phyloP scores from a whole-genome alignment of 208 protist species.

The Acanthamoeba lenticulata region DNA sequence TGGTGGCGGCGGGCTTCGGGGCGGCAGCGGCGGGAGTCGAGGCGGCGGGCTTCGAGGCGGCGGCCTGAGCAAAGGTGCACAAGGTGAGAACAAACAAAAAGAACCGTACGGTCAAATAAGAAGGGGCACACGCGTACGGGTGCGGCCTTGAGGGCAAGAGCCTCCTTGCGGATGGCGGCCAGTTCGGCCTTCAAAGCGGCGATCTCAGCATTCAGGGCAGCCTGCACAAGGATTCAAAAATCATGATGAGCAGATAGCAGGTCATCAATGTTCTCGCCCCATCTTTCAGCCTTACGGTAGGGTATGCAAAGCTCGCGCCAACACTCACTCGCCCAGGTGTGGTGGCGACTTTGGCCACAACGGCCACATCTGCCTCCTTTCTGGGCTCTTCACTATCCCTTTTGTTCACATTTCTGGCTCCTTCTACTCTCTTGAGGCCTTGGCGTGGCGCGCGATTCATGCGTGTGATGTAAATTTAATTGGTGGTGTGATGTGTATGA shows the following conservation, averaged over 20 bases:
- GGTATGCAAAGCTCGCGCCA: too few species aligned
- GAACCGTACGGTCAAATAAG: too few species aligned
- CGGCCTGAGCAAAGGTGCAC: neutral
- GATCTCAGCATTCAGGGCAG: neutral
- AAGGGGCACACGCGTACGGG: neutral
- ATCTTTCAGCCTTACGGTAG: too few species aligned
- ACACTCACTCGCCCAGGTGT: too few species aligned
- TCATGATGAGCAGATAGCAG: too few species aligned
- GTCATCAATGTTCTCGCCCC: too few species aligned
- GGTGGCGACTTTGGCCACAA: too few species aligned
- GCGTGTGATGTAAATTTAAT: neutral
- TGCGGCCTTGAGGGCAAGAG: neutral
- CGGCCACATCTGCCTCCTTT: neutral
- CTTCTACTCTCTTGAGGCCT: neutral
- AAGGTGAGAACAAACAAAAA: too few species aligned
- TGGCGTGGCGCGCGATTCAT: neutral
- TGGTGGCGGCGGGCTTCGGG: neutral
- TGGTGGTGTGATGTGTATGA: neutral
- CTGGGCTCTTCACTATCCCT: neutral
- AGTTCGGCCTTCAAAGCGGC: neutral
- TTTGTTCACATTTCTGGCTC: neutral
- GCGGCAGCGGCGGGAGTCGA: neutral
- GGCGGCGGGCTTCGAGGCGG: neutral
- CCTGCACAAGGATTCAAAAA: too few species aligned
- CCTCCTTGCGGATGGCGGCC: slow-evolving; percentile 10